Conservation (phyloP, 345 rosid species). For the Turritis glabra region DNA sequence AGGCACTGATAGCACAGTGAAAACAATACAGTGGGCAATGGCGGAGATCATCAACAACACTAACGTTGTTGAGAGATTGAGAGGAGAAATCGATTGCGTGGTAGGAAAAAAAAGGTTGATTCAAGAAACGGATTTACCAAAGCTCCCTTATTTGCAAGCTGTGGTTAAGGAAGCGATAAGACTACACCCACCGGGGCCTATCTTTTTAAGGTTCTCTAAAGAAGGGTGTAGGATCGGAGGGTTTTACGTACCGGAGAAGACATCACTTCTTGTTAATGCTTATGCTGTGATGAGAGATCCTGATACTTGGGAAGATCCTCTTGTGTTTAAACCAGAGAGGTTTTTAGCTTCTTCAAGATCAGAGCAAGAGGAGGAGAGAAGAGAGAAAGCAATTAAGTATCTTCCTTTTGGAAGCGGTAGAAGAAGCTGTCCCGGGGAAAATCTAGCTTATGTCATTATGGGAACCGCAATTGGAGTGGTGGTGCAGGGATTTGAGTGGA, state of each 20-base stretch:
- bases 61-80: slow-evolving; percentile 46
- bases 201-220: not conserved
- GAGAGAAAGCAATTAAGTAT: slow-evolving; percentile 7
- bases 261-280: slow-evolving; percentile 10
- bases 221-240: slow-evolving; percentile 7
- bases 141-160: slow-evolving; percentile 62
- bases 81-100: slow-evolving; percentile 51
- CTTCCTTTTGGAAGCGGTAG: slow-evolving; percentile 23
- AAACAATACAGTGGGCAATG: slow-evolving; percentile 51
- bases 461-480: slow-evolving; percentile 24
- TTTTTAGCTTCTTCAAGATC: slow-evolving; percentile 12
- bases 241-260: slow-evolving; percentile 5
- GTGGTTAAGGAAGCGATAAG: slow-evolving; percentile 50
- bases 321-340: slow-evolving; percentile 29
- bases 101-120: slow-evolving; percentile 53
- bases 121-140: slow-evolving; percentile 55
- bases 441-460: slow-evolving; percentile 36
- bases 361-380: not conserved
- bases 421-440: slow-evolving; percentile 52
- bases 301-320: slow-evolving; percentile 58
- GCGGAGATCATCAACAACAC: slow-evolving; percentile 63
- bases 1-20: slow-evolving; percentile 1
- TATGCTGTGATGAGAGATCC: slow-evolving; percentile 59
- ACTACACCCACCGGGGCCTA: slow-evolving; percentile 3
- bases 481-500: slow-evolving; percentile 36